Evolutionary conservation across 1,139 yeast genomes (phyloP), one percentile per base, ranked within the genome.

Genomic region (Groenewaldozyma sp.): DNA sequence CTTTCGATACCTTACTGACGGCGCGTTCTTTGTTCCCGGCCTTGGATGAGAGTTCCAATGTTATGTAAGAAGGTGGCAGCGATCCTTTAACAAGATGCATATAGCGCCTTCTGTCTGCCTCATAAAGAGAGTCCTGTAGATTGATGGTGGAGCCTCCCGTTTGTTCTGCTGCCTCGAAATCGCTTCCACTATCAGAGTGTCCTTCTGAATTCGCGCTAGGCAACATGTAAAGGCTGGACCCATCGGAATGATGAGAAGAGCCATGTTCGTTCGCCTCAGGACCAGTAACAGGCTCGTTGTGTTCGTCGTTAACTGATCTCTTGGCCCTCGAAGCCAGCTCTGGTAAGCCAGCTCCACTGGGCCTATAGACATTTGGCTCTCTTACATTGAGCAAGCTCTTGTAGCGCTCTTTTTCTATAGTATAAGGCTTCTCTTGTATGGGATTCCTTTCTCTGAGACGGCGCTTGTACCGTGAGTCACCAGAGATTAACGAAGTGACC

Each of bases 361-460:
- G 26, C 26, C 11, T 28, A 13, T n/a, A n/a, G 13, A 7, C 9
- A 7, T 13, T 9, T 7, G 18, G 31, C 31, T 16, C 18, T 13
- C 7, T 28, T 28, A 14, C 18, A n/a, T 29, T 14, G n/a, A 29
- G 18, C 10, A 29, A 9, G 18, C 18, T 29, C 19, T 21, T 14
- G 18, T 29, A 29, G 21, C 10, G 20, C 22, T 21, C 17, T 29
- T 18, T 16, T n/a, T 29, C 33, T 7, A 29, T 18, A n/a, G 33
- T 29, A 14, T 29, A 29, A 17, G 33, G 33, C 33, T 16, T 29
- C 9, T 18, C n/a, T 18, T 29, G 33, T 6, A 29, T 29, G 9
- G 33, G 33, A 29, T 29, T 29, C 19, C 33, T 14, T n/a, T 29
- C 33, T 18, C 33, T 29, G 4, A 29, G 22, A 7, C 18, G 10